phyloP scores from a whole-genome alignment of 2,329 filamentous ascomycete genomes.

The Penicillium sp. region DNA sequence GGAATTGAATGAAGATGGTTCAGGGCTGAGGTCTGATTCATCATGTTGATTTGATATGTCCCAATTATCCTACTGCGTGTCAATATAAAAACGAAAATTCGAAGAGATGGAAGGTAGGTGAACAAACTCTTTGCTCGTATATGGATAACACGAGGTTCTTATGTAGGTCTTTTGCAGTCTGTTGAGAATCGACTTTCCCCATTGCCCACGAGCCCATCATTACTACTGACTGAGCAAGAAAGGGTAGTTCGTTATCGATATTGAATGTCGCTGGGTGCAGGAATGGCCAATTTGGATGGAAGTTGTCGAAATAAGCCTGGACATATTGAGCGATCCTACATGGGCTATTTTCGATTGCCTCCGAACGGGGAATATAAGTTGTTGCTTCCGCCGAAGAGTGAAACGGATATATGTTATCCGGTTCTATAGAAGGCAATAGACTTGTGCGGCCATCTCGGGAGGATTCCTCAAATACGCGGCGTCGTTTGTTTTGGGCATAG shows the following conservation, averaged over 20 bases:
- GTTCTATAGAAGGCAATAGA: background rate
- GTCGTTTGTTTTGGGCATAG: background rate
- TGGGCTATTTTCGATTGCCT: background rate
- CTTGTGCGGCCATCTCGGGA: background rate
- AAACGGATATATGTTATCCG: background rate
- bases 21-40: background rate
- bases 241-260: slow-evolving; percentile 12
- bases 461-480: background rate
- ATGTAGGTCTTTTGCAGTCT: slow-evolving; percentile 22
- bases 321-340: slow-evolving; percentile 4
- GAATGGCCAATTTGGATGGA: slow-evolving; percentile 29
- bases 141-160: slow-evolving; percentile 16
- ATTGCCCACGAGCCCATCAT: slow-evolving; percentile 27
- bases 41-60: background rate
- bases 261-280: slow-evolving; percentile 22
- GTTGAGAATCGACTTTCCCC: slow-evolving; percentile 8
- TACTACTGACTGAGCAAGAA: slow-evolving; percentile 25
- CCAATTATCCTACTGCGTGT: slow-evolving; percentile 3
- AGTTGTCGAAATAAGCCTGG: slow-evolving; percentile 24
- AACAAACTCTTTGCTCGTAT: slow-evolving; percentile 20
- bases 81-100: background rate
- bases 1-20: background rate
- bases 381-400: background rate
- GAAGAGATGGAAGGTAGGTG: no score
- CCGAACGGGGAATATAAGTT: background rate